Percentiles rank a stretch among this genome's conserved stretches.
phyloP scores from a whole-genome alignment of 345 rosid genomes.

The Hypericum androsaemum region DNA sequence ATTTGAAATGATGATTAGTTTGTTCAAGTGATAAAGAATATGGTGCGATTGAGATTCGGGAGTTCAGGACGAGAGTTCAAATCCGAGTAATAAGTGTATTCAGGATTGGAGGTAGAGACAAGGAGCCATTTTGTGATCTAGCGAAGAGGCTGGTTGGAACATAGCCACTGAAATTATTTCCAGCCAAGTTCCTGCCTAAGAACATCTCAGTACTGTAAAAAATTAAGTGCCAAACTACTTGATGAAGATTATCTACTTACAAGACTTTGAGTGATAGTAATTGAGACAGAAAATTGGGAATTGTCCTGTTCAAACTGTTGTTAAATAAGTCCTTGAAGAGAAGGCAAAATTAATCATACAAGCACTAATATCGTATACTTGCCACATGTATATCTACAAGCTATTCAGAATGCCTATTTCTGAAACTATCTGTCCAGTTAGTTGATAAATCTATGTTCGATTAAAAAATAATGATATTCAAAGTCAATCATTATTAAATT shows the following conservation, averaged over 20 bases:
- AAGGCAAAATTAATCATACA: background rate
- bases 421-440: slow-evolving; percentile 22
- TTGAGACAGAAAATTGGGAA: slow-evolving; percentile 20
- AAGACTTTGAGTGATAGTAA: slow-evolving; percentile 13
- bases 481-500: too few relatives aligned
- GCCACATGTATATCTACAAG: background rate
- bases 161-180: slow-evolving; percentile 16
- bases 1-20: too few relatives aligned
- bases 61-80: too few relatives aligned
- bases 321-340: slow-evolving; percentile 19
- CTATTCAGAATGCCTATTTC: slow-evolving; percentile 16
- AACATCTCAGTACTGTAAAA: too few relatives aligned
- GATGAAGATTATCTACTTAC: slow-evolving; percentile 10
- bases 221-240: too few relatives aligned
- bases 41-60: too few relatives aligned
- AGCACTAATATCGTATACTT: background rate
- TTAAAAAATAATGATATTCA: too few relatives aligned
- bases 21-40: too few relatives aligned
- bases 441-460: slow-evolving; percentile 24
- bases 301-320: slow-evolving; percentile 16
- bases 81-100: too few relatives aligned
- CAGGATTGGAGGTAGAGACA: too few relatives aligned
- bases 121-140: too few relatives aligned
- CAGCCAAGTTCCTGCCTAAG: slow-evolving; percentile 7
- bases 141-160: slow-evolving; percentile 15